phyloP scores from a whole-genome alignment of 148 eudicot species.

The Oxyria digyna region DNA sequence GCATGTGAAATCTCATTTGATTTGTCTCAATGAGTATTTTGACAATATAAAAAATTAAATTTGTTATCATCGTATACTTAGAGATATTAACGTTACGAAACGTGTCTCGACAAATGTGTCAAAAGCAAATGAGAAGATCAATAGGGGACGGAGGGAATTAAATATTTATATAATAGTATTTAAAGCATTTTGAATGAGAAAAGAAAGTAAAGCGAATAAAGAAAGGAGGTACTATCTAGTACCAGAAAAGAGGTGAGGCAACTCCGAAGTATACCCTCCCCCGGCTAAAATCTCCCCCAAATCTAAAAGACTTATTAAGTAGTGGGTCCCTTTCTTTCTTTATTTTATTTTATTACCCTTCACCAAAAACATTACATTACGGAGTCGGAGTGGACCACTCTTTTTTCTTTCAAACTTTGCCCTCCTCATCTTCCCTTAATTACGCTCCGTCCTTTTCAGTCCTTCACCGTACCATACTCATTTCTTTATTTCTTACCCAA shows the following conservation, averaged over 20 bases:
- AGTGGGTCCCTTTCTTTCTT: background rate
- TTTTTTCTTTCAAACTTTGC: conserved; percentile 11
- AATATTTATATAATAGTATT: too few relatives aligned
- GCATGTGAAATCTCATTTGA: too few relatives aligned
- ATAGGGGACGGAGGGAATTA: too few relatives aligned
- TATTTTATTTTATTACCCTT: background rate
- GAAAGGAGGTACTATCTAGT: conserved; percentile 5
- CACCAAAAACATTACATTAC: too few relatives aligned
- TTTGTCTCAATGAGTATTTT: too few relatives aligned
- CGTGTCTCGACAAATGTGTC: too few relatives aligned
- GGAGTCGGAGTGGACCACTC: too few relatives aligned
- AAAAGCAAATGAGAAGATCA: too few relatives aligned
- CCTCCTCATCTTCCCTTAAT: conserved; percentile 14
- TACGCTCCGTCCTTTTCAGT: conserved; percentile 31
- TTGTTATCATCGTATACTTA: too few relatives aligned
- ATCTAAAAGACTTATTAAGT: background rate
- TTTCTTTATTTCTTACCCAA: background rate
- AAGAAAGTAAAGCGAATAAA: background rate
- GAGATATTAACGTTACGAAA: too few relatives aligned
- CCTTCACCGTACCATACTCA: conserved; percentile 51
- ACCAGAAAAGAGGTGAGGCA: background rate
- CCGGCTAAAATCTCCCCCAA: background rate
- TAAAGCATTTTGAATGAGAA: background rate
- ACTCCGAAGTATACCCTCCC: background rate
- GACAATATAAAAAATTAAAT: too few relatives aligned